Base-by-base conservation (phyloP, 2,329 filamentous ascomycete genomes). In the Rutstroemia sp. region DNA sequence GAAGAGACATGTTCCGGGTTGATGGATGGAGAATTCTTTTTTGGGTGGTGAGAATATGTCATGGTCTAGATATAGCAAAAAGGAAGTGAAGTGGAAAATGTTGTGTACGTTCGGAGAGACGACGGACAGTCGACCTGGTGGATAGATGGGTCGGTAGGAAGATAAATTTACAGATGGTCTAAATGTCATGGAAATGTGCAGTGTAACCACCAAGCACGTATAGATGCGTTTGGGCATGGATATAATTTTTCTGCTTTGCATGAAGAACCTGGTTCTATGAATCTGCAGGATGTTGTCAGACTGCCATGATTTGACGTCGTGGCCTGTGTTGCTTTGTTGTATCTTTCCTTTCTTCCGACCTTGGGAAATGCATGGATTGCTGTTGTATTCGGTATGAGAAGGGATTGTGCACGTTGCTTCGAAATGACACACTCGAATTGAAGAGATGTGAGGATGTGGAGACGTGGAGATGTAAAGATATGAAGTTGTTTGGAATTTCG, bases 271-370 rank as follows among this genome's bases (percentile, higher is more conserved):
- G 30, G 30, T 34, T 34, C 9, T 34, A 12, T 34, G 30, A 12
- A 9, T 34, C 30, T 54, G 52, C 18, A 42, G 2, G 39, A 42
- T 42, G 34, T 21, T 54, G 52, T 54, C 52, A 49, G 52, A 49
- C 52, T 27, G 44, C 34, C 30, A 34, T 34, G 12, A 34, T 34
- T 34, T 34, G 30, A 34, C 30, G 30, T 34, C 30, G 30, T 34
- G 30, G 30, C 30, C 30, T 48, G 42, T 19, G 27, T 34, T 54
- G 34, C 21, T 54, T 27, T 48, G n/a, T 25, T 54, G 18, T 54
- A 48, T 48, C 52, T 48, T 38, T 54, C 52, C 42, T 54, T 53
- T 53, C 41, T 54, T 48, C 52, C 44, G 52, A 48, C 34, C 38
- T 54, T 10, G 44, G 52, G 38, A 54, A 38, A 19, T 27, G 39